Evolutionary conservation across 352 stramenopile species (phyloP).

Genomic region (Globisporangium nunn): DNA sequence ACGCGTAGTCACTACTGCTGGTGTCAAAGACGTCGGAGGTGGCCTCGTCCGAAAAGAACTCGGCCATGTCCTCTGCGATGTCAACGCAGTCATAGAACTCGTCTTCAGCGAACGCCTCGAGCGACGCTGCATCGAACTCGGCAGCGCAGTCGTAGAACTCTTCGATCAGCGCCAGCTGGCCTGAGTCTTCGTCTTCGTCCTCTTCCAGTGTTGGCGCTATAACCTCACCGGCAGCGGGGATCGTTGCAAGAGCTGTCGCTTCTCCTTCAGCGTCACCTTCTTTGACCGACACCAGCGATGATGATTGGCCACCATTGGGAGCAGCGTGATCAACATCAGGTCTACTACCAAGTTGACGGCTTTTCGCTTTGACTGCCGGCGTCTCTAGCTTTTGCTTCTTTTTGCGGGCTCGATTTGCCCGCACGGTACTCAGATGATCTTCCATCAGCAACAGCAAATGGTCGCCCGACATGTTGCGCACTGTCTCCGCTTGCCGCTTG

Average conservation of each 20-base stretch:
- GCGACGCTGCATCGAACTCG: conserved; percentile 41
- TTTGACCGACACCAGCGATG: background rate
- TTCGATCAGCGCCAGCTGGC: conserved; percentile 45
- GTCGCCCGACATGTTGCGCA: conserved; percentile 67
- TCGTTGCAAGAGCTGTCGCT: background rate
- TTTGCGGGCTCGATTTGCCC: conserved; percentile 3
- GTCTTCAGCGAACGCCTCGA: conserved; percentile 72
- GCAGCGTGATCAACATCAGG: background rate
- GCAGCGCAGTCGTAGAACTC: conserved; percentile 79
- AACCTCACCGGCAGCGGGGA: background rate
- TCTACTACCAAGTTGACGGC: background rate
- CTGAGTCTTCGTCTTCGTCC: background rate
- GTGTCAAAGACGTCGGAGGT: conserved; percentile 24
- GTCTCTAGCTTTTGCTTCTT: conserved; percentile 10
- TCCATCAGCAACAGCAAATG: conserved; percentile 69
- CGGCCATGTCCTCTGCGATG: conserved; percentile 44
- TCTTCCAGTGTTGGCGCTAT: background rate
- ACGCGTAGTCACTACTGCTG: background rate
- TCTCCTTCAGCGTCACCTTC: background rate
- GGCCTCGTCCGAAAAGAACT: conserved; percentile 50
- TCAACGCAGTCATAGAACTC: conserved; percentile 84
- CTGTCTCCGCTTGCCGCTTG: conserved; percentile 55
- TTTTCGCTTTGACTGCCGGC: conserved; percentile 7
- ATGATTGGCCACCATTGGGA: too few relatives aligned
- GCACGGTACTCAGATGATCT: conserved; percentile 34